phyloP scores from a whole-genome alignment of 1,284 basidiomycete genomes.

The Tilletia indica region DNA sequence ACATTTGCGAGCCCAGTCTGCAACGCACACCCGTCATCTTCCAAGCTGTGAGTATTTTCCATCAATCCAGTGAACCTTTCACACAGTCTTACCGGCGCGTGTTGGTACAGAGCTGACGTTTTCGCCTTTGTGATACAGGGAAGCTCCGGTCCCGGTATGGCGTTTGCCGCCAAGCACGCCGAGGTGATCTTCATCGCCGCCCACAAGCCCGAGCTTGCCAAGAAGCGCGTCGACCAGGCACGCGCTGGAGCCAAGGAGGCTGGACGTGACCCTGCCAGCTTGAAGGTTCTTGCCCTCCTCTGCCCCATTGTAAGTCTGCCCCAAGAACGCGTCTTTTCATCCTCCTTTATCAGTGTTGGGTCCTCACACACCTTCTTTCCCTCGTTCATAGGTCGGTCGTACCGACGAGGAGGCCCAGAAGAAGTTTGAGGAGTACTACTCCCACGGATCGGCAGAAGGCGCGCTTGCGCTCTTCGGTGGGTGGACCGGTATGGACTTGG shows the following conservation, averaged over 20 bases:
- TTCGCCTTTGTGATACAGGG: conserved; percentile 29
- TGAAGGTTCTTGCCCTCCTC: conserved; percentile 52
- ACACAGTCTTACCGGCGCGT: no score
- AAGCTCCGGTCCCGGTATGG: conserved; percentile 49
- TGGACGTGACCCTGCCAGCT: conserved; percentile 45
- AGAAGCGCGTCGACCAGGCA: conserved; percentile 43
- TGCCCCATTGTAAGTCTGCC: conserved; percentile 39
- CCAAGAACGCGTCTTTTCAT: neutral
- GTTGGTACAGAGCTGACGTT: no score
- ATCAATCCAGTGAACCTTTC: no score
- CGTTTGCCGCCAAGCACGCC: conserved; percentile 55
- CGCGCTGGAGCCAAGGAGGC: conserved; percentile 33
- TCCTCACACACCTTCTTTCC: neutral
- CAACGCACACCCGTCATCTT: conserved; percentile 55
- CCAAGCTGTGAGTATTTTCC: conserved; percentile 40
- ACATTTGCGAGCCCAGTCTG: conserved; percentile 54
- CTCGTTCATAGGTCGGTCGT: conserved; percentile 25
- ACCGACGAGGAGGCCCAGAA: conserved; percentile 52
- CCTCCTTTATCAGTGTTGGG: no score
- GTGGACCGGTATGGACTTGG: conserved; percentile 50
- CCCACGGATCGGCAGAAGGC: conserved; percentile 46
- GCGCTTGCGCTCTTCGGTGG: conserved; percentile 55
- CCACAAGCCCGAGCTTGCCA: conserved; percentile 46
- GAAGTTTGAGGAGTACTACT: conserved; percentile 48
- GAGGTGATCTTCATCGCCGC: conserved; percentile 56